phyloP scores from a whole-genome alignment of 306 rosid species.

The Casuarina cunninghamiana region DNA sequence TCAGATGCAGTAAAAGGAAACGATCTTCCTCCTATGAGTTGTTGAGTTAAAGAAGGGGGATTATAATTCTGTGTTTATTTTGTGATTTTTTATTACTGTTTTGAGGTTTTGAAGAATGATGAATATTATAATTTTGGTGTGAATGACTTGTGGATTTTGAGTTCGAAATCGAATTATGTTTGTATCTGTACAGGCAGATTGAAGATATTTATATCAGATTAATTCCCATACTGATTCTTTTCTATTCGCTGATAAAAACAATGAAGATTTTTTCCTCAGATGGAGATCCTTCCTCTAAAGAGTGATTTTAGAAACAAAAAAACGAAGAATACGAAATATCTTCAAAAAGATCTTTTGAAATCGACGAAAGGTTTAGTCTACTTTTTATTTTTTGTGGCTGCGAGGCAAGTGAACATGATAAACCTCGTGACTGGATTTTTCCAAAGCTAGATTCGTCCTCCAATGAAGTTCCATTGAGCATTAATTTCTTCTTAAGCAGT shows the following conservation, averaged over 20 bases:
- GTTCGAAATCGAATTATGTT: background rate
- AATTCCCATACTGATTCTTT: no score
- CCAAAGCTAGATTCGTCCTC: background rate
- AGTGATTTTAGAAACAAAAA: no score
- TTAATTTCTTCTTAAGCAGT: background rate
- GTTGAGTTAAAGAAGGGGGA: background rate
- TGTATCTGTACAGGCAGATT: no score
- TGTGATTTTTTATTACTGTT: no score
- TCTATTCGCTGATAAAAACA: no score
- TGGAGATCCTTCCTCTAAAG: no score
- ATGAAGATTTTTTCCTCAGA: no score
- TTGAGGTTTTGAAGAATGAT: background rate
- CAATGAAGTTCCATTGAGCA: background rate
- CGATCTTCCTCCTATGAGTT: slow-evolving; percentile 56
- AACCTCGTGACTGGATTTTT: background rate
- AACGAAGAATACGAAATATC: no score
- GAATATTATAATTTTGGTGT: background rate
- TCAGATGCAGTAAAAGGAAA: slow-evolving; percentile 12
- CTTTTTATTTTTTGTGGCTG: background rate
- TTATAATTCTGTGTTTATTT: background rate
- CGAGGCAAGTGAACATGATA: background rate
- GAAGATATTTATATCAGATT: no score
- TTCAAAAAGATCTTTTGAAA: no score
- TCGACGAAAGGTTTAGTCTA: no score
- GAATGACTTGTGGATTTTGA: background rate